phyloP scores from a whole-genome alignment of 2,329 filamentous ascomycete species.

The Leptographium lundbergii region DNA sequence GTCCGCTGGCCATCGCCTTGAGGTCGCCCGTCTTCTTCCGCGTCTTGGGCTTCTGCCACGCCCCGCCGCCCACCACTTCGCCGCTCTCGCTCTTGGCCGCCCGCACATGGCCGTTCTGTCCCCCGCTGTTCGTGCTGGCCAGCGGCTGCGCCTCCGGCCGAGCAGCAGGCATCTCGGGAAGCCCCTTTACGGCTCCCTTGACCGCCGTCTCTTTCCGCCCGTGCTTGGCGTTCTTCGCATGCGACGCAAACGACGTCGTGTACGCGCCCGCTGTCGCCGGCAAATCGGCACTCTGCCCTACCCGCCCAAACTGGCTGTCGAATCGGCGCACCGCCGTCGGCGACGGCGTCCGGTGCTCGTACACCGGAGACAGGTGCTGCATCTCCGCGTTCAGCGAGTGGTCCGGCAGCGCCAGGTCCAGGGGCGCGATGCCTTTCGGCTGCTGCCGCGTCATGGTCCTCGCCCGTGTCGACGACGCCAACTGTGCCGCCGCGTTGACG shows the following conservation, averaged over 20 bases:
- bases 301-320: slow-evolving; percentile 4
- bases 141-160: slow-evolving; percentile 12
- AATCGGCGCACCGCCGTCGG: slow-evolving; percentile 47
- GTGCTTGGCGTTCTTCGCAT: not conserved
- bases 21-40: slow-evolving; percentile 37
- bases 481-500: slow-evolving; percentile 16
- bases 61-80: slow-evolving; percentile 19
- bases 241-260: not conserved
- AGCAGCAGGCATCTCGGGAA: slow-evolving; percentile 7
- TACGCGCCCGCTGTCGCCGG: not conserved
- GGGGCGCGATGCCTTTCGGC: slow-evolving; percentile 39
- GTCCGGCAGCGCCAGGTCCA: slow-evolving; percentile 41
- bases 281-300: not conserved
- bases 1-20: slow-evolving; percentile 31
- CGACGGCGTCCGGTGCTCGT: slow-evolving; percentile 59
- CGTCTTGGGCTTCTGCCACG: slow-evolving; percentile 49
- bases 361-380: slow-evolving; percentile 57
- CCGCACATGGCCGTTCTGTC: slow-evolving; percentile 36
- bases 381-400: slow-evolving; percentile 28
- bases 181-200: slow-evolving; percentile 7
- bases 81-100: slow-evolving; percentile 38
- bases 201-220: not conserved
- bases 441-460: slow-evolving; percentile 27
- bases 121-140: slow-evolving; percentile 17
- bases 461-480: slow-evolving; percentile 22